Evolutionary conservation across 2,329 filamentous ascomycete genomes (phyloP).

Genomic region (Aspergillus sclerotialis): DNA sequence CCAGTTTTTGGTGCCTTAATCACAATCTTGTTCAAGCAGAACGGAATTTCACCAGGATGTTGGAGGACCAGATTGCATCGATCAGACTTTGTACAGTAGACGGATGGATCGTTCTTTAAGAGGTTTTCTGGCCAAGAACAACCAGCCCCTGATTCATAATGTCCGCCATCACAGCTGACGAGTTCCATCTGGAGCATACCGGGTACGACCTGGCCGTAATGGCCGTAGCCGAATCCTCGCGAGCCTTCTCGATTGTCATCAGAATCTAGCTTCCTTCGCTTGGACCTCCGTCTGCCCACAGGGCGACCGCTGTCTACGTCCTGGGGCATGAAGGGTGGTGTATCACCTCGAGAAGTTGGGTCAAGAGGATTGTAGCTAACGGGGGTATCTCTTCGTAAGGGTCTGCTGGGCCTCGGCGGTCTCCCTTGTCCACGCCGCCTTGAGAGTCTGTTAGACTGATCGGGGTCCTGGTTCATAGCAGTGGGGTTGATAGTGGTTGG

Average conservation of each 20-base stretch:
- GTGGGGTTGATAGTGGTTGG: conserved; percentile 8
- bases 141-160: conserved; percentile 47
- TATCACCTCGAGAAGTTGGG: conserved; percentile 17
- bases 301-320: conserved; percentile 17
- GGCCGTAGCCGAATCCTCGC: conserved; percentile 69
- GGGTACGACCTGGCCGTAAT: conserved; percentile 78
- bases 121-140: conserved; percentile 71
- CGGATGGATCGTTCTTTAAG: conserved; percentile 69
- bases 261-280: conserved; percentile 64
- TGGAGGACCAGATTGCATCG: conserved; percentile 79
- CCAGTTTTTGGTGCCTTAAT: conserved; percentile 77
- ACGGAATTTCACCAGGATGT: conserved; percentile 73
- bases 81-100: conserved; percentile 86
- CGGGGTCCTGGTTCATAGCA: conserved; percentile 12
- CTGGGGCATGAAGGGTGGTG: conserved; percentile 21
- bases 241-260: conserved; percentile 46
- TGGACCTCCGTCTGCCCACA: conserved; percentile 45
- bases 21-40: conserved; percentile 75
- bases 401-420: conserved; percentile 10
- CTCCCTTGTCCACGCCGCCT: conserved; percentile 16
- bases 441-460: conserved; percentile 9
- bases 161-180: conserved; percentile 79
- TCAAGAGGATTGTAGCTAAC: conserved; percentile 19
- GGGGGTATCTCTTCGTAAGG: conserved; percentile 10
- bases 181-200: conserved; percentile 81